These are phyloP conservation scores for Colletotrichum ledebouriae DNA, from an alignment of 2,329 filamentous ascomycete species.

Conservation along the genomic window DNA sequence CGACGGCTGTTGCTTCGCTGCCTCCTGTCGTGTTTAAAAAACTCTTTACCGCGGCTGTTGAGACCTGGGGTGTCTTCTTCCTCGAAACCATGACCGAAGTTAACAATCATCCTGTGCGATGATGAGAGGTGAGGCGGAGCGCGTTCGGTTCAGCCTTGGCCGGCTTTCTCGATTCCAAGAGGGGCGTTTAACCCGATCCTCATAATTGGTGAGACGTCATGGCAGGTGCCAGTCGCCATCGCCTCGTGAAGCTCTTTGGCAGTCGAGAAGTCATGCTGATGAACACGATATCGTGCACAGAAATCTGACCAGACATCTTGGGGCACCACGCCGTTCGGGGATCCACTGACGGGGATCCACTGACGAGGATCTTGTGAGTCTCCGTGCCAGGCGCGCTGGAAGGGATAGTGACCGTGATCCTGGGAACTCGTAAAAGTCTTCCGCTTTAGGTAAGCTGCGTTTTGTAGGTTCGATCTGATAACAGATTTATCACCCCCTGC, in stretches of 20 bases:
- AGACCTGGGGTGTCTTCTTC: constrained; percentile 18
- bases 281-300: not conserved
- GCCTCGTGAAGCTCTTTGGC: constrained; percentile 9
- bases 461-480: constrained; percentile 5
- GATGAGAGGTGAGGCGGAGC: not conserved
- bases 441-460: not conserved
- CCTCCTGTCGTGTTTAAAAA: constrained; percentile 20
- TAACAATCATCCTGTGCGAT: constrained; percentile 11
- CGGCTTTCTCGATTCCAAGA: not conserved
- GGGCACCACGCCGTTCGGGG: constrained; percentile 6
- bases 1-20: constrained; percentile 25
- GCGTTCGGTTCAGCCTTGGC: constrained; percentile 23
- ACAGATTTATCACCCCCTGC: not conserved
- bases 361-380: constrained; percentile 16
- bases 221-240: constrained; percentile 3
- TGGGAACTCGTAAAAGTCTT: not conserved
- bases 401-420: too few species aligned
- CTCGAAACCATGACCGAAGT: constrained; percentile 23
- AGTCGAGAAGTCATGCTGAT: constrained; percentile 12
- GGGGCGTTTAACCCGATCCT: constrained; percentile 8
- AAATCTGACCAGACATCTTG: constrained; percentile 8
- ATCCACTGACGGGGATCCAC: not conserved
- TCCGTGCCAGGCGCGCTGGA: not conserved
- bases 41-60: not conserved
- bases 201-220: constrained; percentile 9